Conservation (phyloP, 768 basidiomycete species). For the Coprinopsis marcescibilis region DNA sequence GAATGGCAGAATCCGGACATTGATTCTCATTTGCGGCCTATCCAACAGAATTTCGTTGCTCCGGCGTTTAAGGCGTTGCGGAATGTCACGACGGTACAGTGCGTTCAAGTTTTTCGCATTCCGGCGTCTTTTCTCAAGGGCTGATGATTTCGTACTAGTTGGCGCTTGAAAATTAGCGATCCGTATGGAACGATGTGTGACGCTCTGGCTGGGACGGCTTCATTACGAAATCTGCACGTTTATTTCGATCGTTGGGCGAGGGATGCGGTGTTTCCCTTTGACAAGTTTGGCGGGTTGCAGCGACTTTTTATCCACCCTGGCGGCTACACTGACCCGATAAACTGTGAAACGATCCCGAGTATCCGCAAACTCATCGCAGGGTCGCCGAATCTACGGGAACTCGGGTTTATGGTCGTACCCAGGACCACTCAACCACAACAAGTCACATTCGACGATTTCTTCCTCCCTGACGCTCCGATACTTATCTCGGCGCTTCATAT, state of each 20-base stretch:
- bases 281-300: constrained; percentile 3
- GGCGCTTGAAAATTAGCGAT: constrained; percentile 7
- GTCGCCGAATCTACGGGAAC: constrained; percentile 3
- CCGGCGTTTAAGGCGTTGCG: constrained; percentile 6
- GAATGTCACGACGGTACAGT: constrained; percentile 5
- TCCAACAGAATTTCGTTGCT: constrained; percentile 4
- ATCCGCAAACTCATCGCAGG: neutral
- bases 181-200: constrained; percentile 6
- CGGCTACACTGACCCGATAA: neutral
- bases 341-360: neutral
- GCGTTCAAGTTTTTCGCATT: neutral
- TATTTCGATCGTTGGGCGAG: constrained; percentile 5
- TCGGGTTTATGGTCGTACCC: neutral
- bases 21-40: neutral
- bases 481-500: neutral
- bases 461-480: neutral
- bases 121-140: too few relatives aligned
- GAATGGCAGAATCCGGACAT: constrained; percentile 6
- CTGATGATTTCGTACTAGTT: neutral
- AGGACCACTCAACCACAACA: neutral
- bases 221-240: constrained; percentile 4
- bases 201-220: neutral
- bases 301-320: neutral
- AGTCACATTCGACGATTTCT: constrained; percentile 3
- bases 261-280: constrained; percentile 4